Base-by-base conservation (phyloP, 1,284 basidiomycete species). In the Sanghuangporus baumii region DNA sequence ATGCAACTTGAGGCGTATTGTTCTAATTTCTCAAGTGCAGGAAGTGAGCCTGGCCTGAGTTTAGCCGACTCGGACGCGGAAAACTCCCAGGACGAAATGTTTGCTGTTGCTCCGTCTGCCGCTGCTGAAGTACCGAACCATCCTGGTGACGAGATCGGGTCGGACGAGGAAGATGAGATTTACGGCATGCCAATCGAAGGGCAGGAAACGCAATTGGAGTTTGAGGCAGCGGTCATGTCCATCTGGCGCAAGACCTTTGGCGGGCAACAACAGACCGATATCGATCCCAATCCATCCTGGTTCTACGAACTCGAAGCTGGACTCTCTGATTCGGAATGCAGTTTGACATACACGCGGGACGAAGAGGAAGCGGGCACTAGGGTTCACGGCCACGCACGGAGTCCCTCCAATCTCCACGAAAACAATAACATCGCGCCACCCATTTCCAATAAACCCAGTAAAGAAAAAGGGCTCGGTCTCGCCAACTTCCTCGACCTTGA, bases 401-500 rank as follows among this genome's bases (percentile, higher is more conserved):
- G 8, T 20, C 14, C 26, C 47, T 37, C 16, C 26, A 50, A 51
- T 8, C 16, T 51, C 12, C 34, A 26, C 11, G 11, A 37, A 5
- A 26, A 31, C 4, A 16, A 18, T 2, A 48, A 18, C 18, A n/a
- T 31, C n/a, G 47, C n/a, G 14, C 47, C 16, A 3, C n/a, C 1
- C 36, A 12, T 51, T 37, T 59, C 20, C n/a, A 14, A 3, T 23
- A 59, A 20, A 36, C 47, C 51, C 2, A 51, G 51, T 26, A 48
- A 59, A 6, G 47, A 37, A 14, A 5, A 31, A 2, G 57, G 52
- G 36, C 31, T 59, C 4, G 31, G 51, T 20, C 57, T 51, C 12
- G 40, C 51, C 47, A 37, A 52, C 37, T 59, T 59, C 48, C 48
- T 59, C 36, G 47, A 54, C 16, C 52, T 54, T 18, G 43, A 46